phyloP scores from a whole-genome alignment of 805 yeast genomes.

The Torulaspora maleeae region DNA sequence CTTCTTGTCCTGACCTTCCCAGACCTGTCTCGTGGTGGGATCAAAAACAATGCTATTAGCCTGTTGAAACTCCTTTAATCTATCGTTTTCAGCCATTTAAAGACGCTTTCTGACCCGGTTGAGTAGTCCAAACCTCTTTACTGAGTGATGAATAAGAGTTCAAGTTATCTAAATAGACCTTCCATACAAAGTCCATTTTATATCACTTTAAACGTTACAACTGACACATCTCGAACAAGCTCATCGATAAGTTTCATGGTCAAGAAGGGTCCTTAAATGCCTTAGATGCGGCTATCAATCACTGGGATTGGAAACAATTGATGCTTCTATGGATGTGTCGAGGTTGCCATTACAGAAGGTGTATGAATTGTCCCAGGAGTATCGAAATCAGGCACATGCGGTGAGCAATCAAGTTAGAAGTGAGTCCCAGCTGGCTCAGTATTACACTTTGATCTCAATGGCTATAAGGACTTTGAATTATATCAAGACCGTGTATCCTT shows the following conservation, averaged over 20 bases:
- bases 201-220: background rate
- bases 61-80: constrained; percentile 34
- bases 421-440: constrained; percentile 30
- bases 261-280: background rate
- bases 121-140: background rate
- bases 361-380: constrained; percentile 27
- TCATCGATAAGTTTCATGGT: background rate
- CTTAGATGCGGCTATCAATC: background rate
- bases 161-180: background rate
- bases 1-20: constrained; percentile 32
- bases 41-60: constrained; percentile 36
- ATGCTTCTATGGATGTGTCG: constrained; percentile 4
- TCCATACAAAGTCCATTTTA: background rate
- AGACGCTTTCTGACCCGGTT: background rate
- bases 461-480: constrained; percentile 24
- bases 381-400: constrained; percentile 22
- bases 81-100: constrained; percentile 33
- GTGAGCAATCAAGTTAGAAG: constrained; percentile 14
- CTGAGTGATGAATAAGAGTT: background rate
- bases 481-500: constrained; percentile 14
- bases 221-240: background rate
- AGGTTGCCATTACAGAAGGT: constrained; percentile 9
- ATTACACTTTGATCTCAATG: constrained; percentile 32
- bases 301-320: background rate
- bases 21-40: constrained; percentile 36